Evolutionary conservation across 495 filamentous ascomycete genomes (phyloP).

Genomic region (Aspergillus ellipticus): DNA sequence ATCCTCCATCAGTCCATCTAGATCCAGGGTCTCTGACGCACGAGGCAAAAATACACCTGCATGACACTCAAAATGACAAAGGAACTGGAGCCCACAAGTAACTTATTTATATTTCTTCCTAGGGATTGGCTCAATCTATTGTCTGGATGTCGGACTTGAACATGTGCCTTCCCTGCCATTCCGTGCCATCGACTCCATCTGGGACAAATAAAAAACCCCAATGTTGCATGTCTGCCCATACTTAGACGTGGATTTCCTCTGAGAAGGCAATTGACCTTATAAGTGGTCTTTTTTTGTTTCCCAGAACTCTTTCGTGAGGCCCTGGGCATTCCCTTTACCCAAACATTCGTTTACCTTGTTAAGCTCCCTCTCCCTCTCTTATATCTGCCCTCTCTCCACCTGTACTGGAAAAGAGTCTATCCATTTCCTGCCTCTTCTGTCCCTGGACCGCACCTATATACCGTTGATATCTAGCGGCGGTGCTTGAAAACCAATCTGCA

Average conservation of each 20-base stretch:
- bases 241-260: constrained; percentile 12
- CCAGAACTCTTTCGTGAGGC: constrained; percentile 3
- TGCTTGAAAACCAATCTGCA: not conserved
- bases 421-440: constrained; percentile 6
- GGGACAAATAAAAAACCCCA: constrained; percentile 23
- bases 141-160: constrained; percentile 18
- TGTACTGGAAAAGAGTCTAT: not conserved
- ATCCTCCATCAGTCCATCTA: constrained; percentile 31
- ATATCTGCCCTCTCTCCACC: constrained; percentile 14
- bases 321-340: constrained; percentile 7
- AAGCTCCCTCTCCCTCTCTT: constrained; percentile 13
- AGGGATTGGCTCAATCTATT: constrained; percentile 21
- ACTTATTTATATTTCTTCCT: constrained; percentile 17
- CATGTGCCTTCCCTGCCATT: constrained; percentile 25
- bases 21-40: constrained; percentile 36
- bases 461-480: not conserved
- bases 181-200: constrained; percentile 5
- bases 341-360: constrained; percentile 18
- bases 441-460: constrained; percentile 7
- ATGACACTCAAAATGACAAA: constrained; percentile 34
- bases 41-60: constrained; percentile 34
- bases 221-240: constrained; percentile 19
- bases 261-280: constrained; percentile 15
- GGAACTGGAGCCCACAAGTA: constrained; percentile 19
- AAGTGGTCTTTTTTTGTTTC: constrained; percentile 4